Evolutionary conservation across 202 grass and related monocot species (phyloP).

Genomic region (Eragrostis tef): DNA sequence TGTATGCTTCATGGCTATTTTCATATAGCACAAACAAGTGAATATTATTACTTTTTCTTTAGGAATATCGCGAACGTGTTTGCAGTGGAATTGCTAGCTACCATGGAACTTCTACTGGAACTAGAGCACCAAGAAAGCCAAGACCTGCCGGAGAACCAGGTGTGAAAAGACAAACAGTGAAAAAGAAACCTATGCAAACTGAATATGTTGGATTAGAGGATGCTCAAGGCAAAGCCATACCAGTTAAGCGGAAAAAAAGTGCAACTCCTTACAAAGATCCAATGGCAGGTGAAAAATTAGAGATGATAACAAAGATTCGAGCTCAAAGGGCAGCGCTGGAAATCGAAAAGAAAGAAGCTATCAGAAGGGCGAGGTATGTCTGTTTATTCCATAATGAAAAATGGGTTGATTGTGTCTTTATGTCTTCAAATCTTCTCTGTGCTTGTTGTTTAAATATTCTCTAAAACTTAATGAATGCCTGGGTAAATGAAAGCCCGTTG

Average conservation of each 20-base stretch:
- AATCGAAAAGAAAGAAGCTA: slow-evolving; percentile 72
- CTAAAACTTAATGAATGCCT: neutral
- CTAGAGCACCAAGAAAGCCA: slow-evolving; percentile 60
- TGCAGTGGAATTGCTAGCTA: slow-evolving; percentile 72
- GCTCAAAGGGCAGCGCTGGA: slow-evolving; percentile 67
- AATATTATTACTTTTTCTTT: neutral
- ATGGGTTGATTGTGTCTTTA: neutral
- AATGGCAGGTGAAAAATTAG: slow-evolving; percentile 70
- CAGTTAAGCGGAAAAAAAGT: slow-evolving; percentile 63
- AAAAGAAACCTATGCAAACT: slow-evolving; percentile 49
- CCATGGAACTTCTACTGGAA: slow-evolving; percentile 53
- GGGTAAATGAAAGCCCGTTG: neutral
- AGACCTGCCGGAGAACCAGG: slow-evolving; percentile 48
- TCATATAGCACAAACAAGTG: slow-evolving; percentile 22
- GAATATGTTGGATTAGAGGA: slow-evolving; percentile 43
- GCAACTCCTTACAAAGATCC: slow-evolving; percentile 83
- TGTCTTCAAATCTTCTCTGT: neutral
- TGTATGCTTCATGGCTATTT: slow-evolving; percentile 26
- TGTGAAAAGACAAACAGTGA: slow-evolving; percentile 45
- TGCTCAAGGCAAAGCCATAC: slow-evolving; percentile 35
- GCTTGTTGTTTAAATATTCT: slow-evolving; percentile 14
- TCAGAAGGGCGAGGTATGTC: slow-evolving; percentile 78
- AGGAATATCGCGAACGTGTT: slow-evolving; percentile 91
- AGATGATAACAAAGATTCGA: slow-evolving; percentile 89
- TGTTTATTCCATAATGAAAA: slow-evolving; percentile 38